Base-by-base conservation (phyloP, 2,329 filamentous ascomycete genomes). In the Stachybotrys chartarum region DNA sequence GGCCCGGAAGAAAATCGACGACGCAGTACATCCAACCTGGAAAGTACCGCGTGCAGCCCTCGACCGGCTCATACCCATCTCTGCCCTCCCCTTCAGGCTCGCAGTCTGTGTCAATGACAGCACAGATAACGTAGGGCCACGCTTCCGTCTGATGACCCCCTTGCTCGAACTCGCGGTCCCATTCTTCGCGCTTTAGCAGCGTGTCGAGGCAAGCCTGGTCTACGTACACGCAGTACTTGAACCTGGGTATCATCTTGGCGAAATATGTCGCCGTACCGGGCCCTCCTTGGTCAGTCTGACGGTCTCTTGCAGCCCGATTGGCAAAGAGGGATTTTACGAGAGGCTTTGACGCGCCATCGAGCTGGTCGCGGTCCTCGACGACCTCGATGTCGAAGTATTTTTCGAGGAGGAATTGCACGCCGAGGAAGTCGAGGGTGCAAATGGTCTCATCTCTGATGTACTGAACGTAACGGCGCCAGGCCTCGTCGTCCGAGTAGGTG, bases 401-500 rank as follows among this genome's bases (percentile, higher is more conserved):
- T 10, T 31, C 30, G 48, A 50, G 48, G 30, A 50, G 48, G 17
- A 11, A 50, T n/a, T 50, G 7, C 30, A 50, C 10, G 30, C 30
- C 48, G 7, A 30, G 48, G 17, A 8, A 12, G 10, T 50, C 48
- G 48, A 50, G 48, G 7, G 30, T 4, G 17, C 6, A 3, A 5
- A 50, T n/a, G 7, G 24, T n/a, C 17, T n/a, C 30, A 31, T 50
- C 30, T 24, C 48, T 50, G n/a, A 50, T 50, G 48, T 50, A 30
- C 17, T 32, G 48, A 24, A 50, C 18, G 30, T 50, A 50, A 18
- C 48, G 48, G 7, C 10, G 30, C 60, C 56, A 63, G 8, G 56
- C 54, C 0, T 50, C 57, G 30, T 55, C 56, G 30, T 62, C 57
- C 6, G 46, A 45, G 39, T 63, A 63, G 0, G 57, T 55, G 50